Base-by-base conservation (phyloP, 176 grass and related monocot genomes). In the Microstegium vimineum region DNA sequence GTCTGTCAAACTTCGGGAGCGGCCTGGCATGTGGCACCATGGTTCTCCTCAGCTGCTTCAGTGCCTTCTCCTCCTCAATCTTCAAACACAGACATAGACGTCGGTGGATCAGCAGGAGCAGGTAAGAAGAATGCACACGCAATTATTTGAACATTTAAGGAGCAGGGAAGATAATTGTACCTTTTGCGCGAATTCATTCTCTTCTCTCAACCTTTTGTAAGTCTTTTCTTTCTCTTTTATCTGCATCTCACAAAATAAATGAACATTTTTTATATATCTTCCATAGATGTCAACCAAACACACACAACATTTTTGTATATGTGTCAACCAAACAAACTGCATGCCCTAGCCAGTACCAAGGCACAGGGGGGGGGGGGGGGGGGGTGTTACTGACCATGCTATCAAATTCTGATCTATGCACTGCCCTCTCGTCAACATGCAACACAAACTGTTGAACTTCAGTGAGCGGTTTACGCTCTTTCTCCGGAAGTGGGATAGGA, bases 41-140 rank as follows among this genome's bases (percentile, higher is more conserved):
- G 2, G 93, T 87, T 62, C 93, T 94, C 56, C 97, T 96, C 17
- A 99, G 73, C 26, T 96, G 97, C 62, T 99, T 99, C 54, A 95
- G 35, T 2, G 91, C 97, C 74, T 99, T 99, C 84, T 99, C 97
- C 77, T 99, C 97, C 67, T 99, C 97, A 14, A 99, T 92, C 97
- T 99, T 61, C 30, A 86, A 6, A 80, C 22, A 76, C 6, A 73
- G 16, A 75, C 65, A 80, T 86, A 54, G 25, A n/a, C 37, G 54
- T 42, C 49, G 14, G 49, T 90, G 74, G 8, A 20, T 73, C 27
- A 6, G 64, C 27, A 6, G 63, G 14, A 73, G 23, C 6, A 78
- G 0, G 6, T 57, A 43, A 43, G 7, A 32, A 75, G 63, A 15
- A 57, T 1, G 5, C n/a, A n/a, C n/a, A n/a, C n/a, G n/a, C n/a